Evolutionary conservation across 2,329 filamentous ascomycete species (phyloP), one percentile per base, ranked within the genome.

Genomic region (Penicillium oxalicum): DNA sequence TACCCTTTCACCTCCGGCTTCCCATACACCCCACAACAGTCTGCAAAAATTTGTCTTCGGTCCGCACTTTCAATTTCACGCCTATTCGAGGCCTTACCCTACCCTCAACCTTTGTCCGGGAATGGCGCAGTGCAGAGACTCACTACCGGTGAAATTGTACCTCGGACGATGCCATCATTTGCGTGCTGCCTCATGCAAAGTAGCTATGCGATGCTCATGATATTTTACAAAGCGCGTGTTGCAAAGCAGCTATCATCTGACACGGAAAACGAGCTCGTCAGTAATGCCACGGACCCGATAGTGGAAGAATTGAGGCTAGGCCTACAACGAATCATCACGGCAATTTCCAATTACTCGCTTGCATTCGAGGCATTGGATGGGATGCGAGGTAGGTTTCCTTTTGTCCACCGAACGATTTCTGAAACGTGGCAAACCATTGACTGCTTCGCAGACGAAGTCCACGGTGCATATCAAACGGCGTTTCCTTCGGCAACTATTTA

Each of bases 101-200:
- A 66, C 34, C 71, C 72, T 5, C 54, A 61, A 28, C 65, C 69
- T 37, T 45, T 63, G 1, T 52, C 51, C 9, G 57, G 58, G n/a
- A 50, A 52, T 25, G 51, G 56, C 25, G 57, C 53, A 27, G 51
- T 38, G 25, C 58, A 52, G 28, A 46, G 54, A 27, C 52, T 42
- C 26, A 58, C 52, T 32, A 43, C 40, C 9, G 37, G 35, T 9
- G 46, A 44, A 9, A 24, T 46, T 2, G 45, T 66, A 11, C 70
- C 71, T 4, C 67, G 72, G 5, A 74, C 71, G 2, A 74, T 74
- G 70, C 72, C 72, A 0, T 71, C 69, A 0, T 74, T 74, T 50
- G 71, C 72, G 24, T 74, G 71, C 57, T 75, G 72, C 50, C 62
- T 72, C 6, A 73, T 74, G 70, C 72, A 74, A 52, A 68, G 69